These are phyloP conservation scores for Meripilus lineatus DNA, from an alignment of 1,284 basidiomycete genomes.

Conservation along the genomic window DNA sequence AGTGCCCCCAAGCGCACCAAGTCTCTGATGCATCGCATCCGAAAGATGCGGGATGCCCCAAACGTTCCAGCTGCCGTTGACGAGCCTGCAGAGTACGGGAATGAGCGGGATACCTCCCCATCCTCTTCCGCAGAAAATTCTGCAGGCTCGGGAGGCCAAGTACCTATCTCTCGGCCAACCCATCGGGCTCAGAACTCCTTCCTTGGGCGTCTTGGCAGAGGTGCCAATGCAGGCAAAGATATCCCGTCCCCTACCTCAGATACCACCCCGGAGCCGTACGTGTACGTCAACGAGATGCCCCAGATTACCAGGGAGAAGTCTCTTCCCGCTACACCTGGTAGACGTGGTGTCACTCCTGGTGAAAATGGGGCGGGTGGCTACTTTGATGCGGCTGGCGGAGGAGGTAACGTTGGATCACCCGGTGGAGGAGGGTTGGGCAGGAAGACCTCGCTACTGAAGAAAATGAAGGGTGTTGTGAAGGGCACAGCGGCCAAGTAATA, in stretches of 20 bases:
- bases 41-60: conserved; percentile 77
- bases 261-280: conserved; percentile 50
- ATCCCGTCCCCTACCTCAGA: conserved; percentile 35
- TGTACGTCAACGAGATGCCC: conserved; percentile 54
- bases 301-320: conserved; percentile 46
- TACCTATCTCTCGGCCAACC: conserved; percentile 41
- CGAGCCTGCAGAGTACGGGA: conserved; percentile 35
- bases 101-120: conserved; percentile 39
- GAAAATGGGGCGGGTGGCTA: conserved; percentile 37
- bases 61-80: conserved; percentile 66
- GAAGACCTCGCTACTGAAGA: conserved; percentile 76
- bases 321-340: conserved; percentile 49
- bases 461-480: conserved; percentile 66
- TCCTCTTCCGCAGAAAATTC: conserved; percentile 39
- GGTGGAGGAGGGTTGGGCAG: conserved; percentile 50
- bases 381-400: conserved; percentile 38
- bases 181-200: conserved; percentile 70
- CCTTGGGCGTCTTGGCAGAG: conserved; percentile 61
- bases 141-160: conserved; percentile 10
- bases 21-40: conserved; percentile 79
- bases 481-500: conserved; percentile 27
- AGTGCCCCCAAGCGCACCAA: conserved; percentile 62
- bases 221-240: conserved; percentile 17
- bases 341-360: conserved; percentile 19
- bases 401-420: conserved; percentile 24